Evolutionary conservation across 805 yeast species (phyloP).

Genomic region (Priceomyces haplophilus): DNA sequence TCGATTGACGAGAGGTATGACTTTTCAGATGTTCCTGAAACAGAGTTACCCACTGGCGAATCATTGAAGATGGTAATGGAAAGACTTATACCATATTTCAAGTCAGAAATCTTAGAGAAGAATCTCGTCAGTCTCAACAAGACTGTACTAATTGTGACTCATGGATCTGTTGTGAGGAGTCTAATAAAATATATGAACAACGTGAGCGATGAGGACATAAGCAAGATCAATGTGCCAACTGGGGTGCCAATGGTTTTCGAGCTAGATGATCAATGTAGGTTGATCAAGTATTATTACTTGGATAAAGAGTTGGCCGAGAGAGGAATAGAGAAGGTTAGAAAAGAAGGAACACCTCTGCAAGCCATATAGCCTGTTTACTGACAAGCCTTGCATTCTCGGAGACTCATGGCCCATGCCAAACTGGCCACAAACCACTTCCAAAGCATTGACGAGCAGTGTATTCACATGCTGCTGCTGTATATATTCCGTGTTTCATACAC

Average conservation of each 20-base stretch:
- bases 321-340: conserved; percentile 35
- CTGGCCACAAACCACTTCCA: too few relatives aligned
- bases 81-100: conserved; percentile 37
- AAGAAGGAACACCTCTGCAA: conserved; percentile 19
- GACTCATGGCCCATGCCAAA: too few relatives aligned
- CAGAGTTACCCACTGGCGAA: conserved; percentile 37
- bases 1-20: conserved; percentile 38
- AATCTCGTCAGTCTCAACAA: conserved; percentile 22
- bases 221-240: conserved; percentile 41
- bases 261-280: conserved; percentile 26
- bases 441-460: too few relatives aligned
- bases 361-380: neutral
- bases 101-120: conserved; percentile 24
- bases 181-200: conserved; percentile 35
- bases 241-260: conserved; percentile 46
- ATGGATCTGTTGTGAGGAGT: conserved; percentile 42
- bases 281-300: conserved; percentile 33
- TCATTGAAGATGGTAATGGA: conserved; percentile 38
- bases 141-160: conserved; percentile 39
- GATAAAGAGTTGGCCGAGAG: conserved; percentile 38
- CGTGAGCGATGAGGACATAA: conserved; percentile 36
- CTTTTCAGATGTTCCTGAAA: conserved; percentile 13
- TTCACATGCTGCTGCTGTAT: too few relatives aligned
- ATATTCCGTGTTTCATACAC: too few relatives aligned
- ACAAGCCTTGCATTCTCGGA: too few relatives aligned